These are phyloP conservation scores for Xylariaceae sp. DNA, from an alignment of 2,329 filamentous ascomycete genomes.

Conservation along the genomic window DNA sequence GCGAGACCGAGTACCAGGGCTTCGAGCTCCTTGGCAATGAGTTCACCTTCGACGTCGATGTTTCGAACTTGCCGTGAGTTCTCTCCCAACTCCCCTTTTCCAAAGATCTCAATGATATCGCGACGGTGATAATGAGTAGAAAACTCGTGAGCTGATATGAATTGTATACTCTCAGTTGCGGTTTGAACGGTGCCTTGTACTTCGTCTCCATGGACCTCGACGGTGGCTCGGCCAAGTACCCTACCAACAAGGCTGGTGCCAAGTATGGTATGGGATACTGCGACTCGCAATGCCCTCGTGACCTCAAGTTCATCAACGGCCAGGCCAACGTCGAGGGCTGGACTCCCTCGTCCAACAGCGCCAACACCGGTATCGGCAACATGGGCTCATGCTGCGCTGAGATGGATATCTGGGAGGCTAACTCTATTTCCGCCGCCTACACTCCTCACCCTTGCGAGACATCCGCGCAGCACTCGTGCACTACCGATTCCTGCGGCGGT, in stretches of 20 bases:
- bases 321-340: slow-evolving; percentile 44
- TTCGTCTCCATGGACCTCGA: slow-evolving; percentile 52
- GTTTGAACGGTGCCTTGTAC: slow-evolving; percentile 61
- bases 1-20: slow-evolving; percentile 52
- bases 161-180: slow-evolving; percentile 38
- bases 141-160: too few relatives aligned
- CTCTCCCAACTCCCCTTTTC: not conserved
- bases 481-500: slow-evolving; percentile 43
- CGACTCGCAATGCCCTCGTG: slow-evolving; percentile 44
- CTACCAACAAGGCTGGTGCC: slow-evolving; percentile 43
- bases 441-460: slow-evolving; percentile 58
- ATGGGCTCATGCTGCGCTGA: slow-evolving; percentile 53
- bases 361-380: slow-evolving; percentile 45
- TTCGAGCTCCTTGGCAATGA: slow-evolving; percentile 57
- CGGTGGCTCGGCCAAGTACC: slow-evolving; percentile 43
- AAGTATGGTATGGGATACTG: slow-evolving; percentile 57
- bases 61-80: slow-evolving; percentile 46
- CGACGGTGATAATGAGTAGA: too few relatives aligned
- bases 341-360: slow-evolving; percentile 44
- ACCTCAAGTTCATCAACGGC: slow-evolving; percentile 51
- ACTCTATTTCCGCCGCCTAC: slow-evolving; percentile 53
- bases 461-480: slow-evolving; percentile 44
- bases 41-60: slow-evolving; percentile 61
- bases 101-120: not conserved
- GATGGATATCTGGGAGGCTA: slow-evolving; percentile 62